phyloP scores from a whole-genome alignment of 2,329 filamentous ascomycete species.

The Ophiostoma tasmaniense region DNA sequence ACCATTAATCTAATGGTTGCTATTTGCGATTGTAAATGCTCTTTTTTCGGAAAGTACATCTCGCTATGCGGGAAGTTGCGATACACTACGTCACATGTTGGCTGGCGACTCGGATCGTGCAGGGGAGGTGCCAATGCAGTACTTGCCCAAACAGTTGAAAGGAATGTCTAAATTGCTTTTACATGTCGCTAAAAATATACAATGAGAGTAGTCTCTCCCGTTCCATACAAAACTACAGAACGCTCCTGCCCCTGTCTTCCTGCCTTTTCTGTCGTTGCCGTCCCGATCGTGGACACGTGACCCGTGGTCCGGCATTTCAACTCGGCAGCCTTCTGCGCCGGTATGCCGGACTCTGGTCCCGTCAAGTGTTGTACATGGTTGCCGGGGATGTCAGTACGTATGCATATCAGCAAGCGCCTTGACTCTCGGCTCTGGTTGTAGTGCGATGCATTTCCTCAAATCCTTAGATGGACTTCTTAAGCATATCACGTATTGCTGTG shows the following conservation, averaged over 20 bases:
- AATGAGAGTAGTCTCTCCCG: neutral
- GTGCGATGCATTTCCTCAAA: neutral
- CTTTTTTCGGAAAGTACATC: neutral
- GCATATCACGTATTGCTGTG: slow-evolving; percentile 39
- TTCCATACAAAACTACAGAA: neutral
- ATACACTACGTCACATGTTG: slow-evolving; percentile 2
- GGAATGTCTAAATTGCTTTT: neutral
- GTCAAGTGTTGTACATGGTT: slow-evolving; percentile 3
- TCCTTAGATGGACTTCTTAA: slow-evolving; percentile 20
- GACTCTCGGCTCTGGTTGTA: neutral
- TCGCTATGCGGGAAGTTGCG: neutral
- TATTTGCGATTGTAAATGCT: neutral
- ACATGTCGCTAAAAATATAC: slow-evolving; percentile 3
- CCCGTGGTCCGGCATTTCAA: slow-evolving; percentile 6
- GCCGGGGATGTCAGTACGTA: neutral
- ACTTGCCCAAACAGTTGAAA: neutral
- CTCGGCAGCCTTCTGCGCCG: slow-evolving; percentile 4
- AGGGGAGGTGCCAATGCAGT: neutral
- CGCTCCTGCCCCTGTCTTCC: neutral
- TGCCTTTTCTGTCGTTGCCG: neutral
- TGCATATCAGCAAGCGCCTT: neutral
- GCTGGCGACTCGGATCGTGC: neutral
- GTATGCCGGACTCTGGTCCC: slow-evolving; percentile 1
- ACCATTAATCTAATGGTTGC: neutral
- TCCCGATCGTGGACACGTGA: slow-evolving; percentile 2